These are phyloP conservation scores for Chenopodium berlandieri DNA, from an alignment of 148 eudicot genomes.

Conservation along the genomic window DNA sequence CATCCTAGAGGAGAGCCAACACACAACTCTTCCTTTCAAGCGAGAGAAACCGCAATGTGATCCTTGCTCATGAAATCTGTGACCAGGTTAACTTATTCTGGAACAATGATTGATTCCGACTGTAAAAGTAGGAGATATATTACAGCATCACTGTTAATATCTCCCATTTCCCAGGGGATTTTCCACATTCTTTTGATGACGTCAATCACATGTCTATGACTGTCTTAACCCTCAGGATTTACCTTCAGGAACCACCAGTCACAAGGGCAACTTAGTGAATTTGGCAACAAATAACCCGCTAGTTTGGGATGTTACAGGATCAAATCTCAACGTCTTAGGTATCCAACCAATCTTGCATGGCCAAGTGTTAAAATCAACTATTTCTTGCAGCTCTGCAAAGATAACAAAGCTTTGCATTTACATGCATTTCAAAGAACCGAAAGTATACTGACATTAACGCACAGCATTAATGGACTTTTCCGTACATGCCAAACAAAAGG, in stretches of 20 bases:
- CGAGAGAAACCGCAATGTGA: not conserved
- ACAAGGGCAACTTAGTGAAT: constrained; percentile 44
- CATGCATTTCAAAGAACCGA: not conserved
- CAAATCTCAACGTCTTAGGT: constrained; percentile 81
- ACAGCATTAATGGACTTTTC: not conserved
- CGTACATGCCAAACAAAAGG: not conserved
- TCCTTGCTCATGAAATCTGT: not conserved
- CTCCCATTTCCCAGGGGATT: not conserved
- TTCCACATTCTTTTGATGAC: not conserved
- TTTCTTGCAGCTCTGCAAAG: constrained; percentile 69
- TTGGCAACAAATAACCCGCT: constrained; percentile 78
- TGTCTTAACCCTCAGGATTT: not conserved
- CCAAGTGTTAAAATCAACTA: constrained; percentile 67
- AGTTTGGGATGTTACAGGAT: constrained; percentile 75
- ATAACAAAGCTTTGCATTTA: not conserved
- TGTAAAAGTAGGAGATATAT: not conserved
- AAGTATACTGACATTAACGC: not conserved
- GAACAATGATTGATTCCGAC: not conserved
- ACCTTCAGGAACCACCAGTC: not conserved
- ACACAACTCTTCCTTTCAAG: not conserved
- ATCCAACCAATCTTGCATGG: constrained; percentile 73
- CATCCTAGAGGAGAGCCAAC: not conserved
- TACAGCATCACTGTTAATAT: not conserved
- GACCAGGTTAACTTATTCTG: not conserved
- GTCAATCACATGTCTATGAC: not conserved